Base-by-base conservation (phyloP, 1,284 basidiomycete species). In the Entoloma clypeatum region DNA sequence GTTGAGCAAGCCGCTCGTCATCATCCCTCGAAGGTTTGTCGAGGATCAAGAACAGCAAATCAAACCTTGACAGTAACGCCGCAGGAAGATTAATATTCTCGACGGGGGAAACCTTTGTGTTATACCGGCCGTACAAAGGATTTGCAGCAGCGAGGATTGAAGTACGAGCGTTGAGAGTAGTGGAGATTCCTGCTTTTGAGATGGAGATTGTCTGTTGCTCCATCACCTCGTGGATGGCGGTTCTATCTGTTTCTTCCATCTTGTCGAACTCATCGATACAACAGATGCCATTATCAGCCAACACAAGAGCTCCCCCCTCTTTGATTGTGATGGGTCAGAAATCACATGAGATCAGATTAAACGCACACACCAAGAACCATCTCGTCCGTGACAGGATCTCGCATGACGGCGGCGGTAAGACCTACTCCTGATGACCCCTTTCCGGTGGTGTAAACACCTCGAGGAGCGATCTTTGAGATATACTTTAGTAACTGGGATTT, bases 261-360 rank as follows among this genome's bases (percentile, higher is more conserved):
- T 99, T 99, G 71, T 99, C 96, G 62, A 99, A 99, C 61, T 99
- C 96, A 59, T 99, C 96, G 53, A 99, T 99, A 64, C 95, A 99
- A 68, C 94, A 97, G 58, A 99, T 99, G 23, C 96, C 96, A 55
- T 99, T 99, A 65, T 99, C 96, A 3, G 96, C 96, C 18, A 99
- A 78, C 2, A 99, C 96, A 28, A 99, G 79, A 6, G 96, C 96
- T 35, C 96, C 96, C 8, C 96, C 96, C 86, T 99, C 96, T 95
- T 63, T 27, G 35, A 51, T 25, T 17, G n/a, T 43, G 30, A 28
- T 22, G 26, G 7, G 41, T 25, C 46, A 36, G 28, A 39, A 13
- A 36, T 32, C 7, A 38, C n/a, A n/a, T 10, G 21, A 10, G 4
- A 16, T 17, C 42, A 38, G 38, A 18, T 17, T n/a, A 8, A 31